Percentiles rank a stretch among this genome's conserved stretches.
Conservation (phyloP, 2,329 filamentous ascomycete genomes). For the Cercospora sp. region DNA sequence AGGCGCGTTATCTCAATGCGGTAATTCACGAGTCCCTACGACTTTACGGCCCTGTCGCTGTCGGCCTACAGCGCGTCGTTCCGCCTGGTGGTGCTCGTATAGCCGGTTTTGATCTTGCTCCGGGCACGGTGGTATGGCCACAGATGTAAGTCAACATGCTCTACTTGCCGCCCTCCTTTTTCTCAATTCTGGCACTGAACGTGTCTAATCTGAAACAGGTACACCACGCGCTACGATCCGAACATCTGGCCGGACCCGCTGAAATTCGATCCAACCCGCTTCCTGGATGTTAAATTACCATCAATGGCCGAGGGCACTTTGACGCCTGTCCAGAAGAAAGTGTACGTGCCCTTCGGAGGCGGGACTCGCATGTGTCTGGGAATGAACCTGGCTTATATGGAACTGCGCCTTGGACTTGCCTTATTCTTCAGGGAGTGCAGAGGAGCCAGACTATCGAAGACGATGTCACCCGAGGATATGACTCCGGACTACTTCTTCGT, state of each 20-base stretch:
- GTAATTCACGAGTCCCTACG: constrained; percentile 46
- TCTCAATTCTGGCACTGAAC: neutral
- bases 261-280: constrained; percentile 22
- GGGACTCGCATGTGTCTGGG: constrained; percentile 26
- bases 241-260: constrained; percentile 23
- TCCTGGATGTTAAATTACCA: constrained; percentile 24
- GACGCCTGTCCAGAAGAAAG: constrained; percentile 25
- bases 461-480: constrained; percentile 26
- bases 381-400: constrained; percentile 27
- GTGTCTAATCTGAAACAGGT: constrained; percentile 17
- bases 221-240: constrained; percentile 25
- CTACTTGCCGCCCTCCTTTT: too few species aligned
- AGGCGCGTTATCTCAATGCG: constrained; percentile 39
- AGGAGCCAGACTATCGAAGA: constrained; percentile 24
- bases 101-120: constrained; percentile 24
- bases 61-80: constrained; percentile 41
- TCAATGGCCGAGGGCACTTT: constrained; percentile 24
- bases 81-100: constrained; percentile 38
- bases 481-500: constrained; percentile 24
- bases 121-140: constrained; percentile 24
- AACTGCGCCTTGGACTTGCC: constrained; percentile 26
- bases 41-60: constrained; percentile 41
- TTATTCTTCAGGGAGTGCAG: constrained; percentile 30
- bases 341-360: constrained; percentile 27
- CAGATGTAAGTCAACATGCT: constrained; percentile 19